A percentile compares a stretch with the other conserved stretches of the same genome.
phyloP scores from a whole-genome alignment of 2,329 filamentous ascomycete species.

The Lachnellula suecica region DNA sequence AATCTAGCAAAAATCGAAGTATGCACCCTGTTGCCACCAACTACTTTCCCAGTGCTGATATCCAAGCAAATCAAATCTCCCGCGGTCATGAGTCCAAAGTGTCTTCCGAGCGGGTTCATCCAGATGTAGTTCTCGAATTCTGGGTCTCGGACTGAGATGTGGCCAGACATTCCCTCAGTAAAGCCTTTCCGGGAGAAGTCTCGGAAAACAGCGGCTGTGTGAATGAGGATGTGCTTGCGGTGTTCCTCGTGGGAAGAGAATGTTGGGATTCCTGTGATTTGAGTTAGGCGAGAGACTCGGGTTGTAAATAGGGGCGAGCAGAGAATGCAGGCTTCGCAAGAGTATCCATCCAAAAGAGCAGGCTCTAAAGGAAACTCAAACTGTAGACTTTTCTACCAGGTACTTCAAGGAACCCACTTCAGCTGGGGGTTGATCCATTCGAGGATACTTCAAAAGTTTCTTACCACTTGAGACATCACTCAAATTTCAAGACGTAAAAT shows the following conservation, averaged over 20 bases:
- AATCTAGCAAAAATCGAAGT: too few relatives aligned
- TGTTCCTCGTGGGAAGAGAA: constrained; percentile 54
- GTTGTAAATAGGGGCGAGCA: not conserved
- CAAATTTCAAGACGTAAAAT: not conserved
- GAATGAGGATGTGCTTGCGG: constrained; percentile 61
- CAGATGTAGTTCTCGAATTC: constrained; percentile 62
- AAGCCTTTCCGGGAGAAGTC: constrained; percentile 65
- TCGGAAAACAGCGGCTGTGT: constrained; percentile 69
- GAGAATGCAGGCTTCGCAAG: not conserved
- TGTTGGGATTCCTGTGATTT: constrained; percentile 48
- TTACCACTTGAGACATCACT: not conserved
- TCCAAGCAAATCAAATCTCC: constrained; percentile 68
- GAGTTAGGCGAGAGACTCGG: not conserved
- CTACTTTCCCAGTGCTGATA: constrained; percentile 54
- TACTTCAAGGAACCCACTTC: too few relatives aligned
- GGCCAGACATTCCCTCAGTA: constrained; percentile 67
- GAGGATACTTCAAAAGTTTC: not conserved
- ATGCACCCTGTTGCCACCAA: constrained; percentile 56
- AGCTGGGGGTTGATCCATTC: too few relatives aligned
- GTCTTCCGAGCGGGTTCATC: constrained; percentile 66
- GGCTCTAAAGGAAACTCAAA: not conserved
- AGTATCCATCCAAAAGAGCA: not conserved
- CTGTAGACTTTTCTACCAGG: too few relatives aligned
- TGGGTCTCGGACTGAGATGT: constrained; percentile 67
- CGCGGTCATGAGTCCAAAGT: constrained; percentile 64